These are phyloP conservation scores for Xylariaceae sp. DNA, from an alignment of 2,329 filamentous ascomycete genomes.

Conservation along the genomic window DNA sequence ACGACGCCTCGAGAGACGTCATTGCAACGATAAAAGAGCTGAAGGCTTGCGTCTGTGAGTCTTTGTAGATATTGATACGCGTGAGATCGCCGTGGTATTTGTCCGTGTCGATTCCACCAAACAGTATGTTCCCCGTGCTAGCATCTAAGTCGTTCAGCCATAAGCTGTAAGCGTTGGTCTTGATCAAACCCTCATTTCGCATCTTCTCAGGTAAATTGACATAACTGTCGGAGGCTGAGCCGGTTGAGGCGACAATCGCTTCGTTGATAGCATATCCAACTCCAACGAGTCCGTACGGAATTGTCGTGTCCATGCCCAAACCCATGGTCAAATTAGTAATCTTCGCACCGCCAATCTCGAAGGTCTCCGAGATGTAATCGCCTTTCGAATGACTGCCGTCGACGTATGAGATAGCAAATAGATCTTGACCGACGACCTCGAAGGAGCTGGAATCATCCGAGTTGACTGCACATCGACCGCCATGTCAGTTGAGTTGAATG, in stretches of 20 bases:
- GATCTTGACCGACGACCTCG: slow-evolving; percentile 33
- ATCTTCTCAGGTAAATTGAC: slow-evolving; percentile 63
- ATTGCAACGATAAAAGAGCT: slow-evolving; percentile 46
- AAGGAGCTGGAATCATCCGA: slow-evolving; percentile 42
- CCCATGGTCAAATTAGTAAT: slow-evolving; percentile 57
- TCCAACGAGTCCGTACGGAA: slow-evolving; percentile 55
- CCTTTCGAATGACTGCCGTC: slow-evolving; percentile 53
- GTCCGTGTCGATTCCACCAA: slow-evolving; percentile 74
- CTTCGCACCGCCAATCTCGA: slow-evolving; percentile 48
- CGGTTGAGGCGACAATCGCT: slow-evolving; percentile 34
- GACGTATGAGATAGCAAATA: slow-evolving; percentile 59
- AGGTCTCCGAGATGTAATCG: slow-evolving; percentile 55
- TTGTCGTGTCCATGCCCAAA: slow-evolving; percentile 48
- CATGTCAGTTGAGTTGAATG: not conserved
- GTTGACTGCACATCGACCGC: slow-evolving; percentile 34
- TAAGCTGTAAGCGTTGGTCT: slow-evolving; percentile 65
- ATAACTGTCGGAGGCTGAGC: slow-evolving; percentile 32
- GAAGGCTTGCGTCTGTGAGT: slow-evolving; percentile 32
- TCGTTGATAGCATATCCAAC: slow-evolving; percentile 57
- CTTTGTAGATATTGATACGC: slow-evolving; percentile 54
- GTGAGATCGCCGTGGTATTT: slow-evolving; percentile 65
- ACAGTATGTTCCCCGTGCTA: slow-evolving; percentile 67
- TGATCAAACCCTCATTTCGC: slow-evolving; percentile 58
- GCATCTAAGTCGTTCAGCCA: slow-evolving; percentile 60
- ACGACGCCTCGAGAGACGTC: slow-evolving; percentile 43